A percentile compares a stretch with the other conserved stretches of the same genome.
Conservation (phyloP, 2,329 filamentous ascomycete species). For the Alternaria solani region DNA sequence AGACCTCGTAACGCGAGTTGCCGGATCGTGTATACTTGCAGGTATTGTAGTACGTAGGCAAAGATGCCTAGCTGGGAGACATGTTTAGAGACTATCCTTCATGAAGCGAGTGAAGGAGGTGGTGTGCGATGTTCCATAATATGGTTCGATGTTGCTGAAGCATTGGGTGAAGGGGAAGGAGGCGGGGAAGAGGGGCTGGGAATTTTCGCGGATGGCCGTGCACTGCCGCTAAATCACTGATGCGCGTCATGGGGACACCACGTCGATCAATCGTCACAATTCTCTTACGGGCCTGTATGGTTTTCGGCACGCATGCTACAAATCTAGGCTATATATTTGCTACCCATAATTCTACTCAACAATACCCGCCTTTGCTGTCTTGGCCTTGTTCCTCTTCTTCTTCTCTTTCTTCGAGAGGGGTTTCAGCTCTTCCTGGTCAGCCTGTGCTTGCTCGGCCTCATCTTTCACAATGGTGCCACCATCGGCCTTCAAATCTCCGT, state of each 20-base stretch:
- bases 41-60: background rate
- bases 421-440: background rate
- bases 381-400: background rate
- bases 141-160: too few relatives aligned
- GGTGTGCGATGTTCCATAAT: background rate
- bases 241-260: background rate
- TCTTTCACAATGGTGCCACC: background rate
- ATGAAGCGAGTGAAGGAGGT: background rate
- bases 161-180: background rate
- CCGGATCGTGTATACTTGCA: background rate
- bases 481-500: background rate
- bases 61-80: background rate
- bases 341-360: background rate
- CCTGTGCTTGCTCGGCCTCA: background rate
- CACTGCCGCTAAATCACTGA: too few relatives aligned
- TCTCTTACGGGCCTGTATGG: too few relatives aligned
- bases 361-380: fast-evolving
- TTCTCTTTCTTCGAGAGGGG: background rate
- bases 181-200: background rate
- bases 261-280: background rate
- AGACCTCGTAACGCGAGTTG: background rate
- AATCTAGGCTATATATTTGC: too few relatives aligned
- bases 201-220: background rate
- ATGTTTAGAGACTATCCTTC: background rate
- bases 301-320: background rate